phyloP scores from a whole-genome alignment of 1,284 basidiomycete species.

The Boletus semigastroideus region DNA sequence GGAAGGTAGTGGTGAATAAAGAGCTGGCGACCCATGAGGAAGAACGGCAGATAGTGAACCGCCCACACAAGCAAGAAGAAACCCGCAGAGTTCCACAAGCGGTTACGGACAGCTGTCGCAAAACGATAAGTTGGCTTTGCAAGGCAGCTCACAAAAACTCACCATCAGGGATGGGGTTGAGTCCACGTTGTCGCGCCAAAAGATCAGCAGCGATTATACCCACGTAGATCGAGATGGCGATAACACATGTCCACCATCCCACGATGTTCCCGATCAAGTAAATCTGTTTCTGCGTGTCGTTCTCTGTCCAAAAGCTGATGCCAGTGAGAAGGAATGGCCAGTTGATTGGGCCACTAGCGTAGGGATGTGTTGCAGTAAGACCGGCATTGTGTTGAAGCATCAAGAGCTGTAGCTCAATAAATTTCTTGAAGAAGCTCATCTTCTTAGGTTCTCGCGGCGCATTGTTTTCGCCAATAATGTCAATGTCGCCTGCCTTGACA shows the following conservation, averaged over 20 bases:
- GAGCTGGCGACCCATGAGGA: slow-evolving; percentile 95
- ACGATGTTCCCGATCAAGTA: slow-evolving; percentile 95
- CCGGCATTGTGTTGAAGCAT: slow-evolving; percentile 99
- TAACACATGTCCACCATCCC: slow-evolving; percentile 93
- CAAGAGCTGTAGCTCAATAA: slow-evolving; percentile 87
- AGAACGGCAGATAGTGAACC: slow-evolving; percentile 97
- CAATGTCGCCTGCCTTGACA: slow-evolving; percentile 13
- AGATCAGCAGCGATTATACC: slow-evolving; percentile 90
- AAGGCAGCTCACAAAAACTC: slow-evolving; percentile 36
- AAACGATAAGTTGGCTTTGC: slow-evolving; percentile 5
- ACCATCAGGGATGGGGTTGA: slow-evolving; percentile 87
- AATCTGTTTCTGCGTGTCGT: slow-evolving; percentile 84
- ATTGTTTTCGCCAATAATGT: slow-evolving; percentile 16
- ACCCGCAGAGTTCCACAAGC: slow-evolving; percentile 92
- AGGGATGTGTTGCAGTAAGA: slow-evolving; percentile 92
- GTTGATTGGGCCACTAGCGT: slow-evolving; percentile 91
- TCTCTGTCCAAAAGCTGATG: slow-evolving; percentile 98
- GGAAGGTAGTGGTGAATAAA: slow-evolving; percentile 99
- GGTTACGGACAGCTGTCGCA: slow-evolving; percentile 76
- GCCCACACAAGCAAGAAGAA: slow-evolving; percentile 96
- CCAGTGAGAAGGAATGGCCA: slow-evolving; percentile 97
- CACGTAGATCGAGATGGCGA: slow-evolving; percentile 83
- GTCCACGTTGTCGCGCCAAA: slow-evolving; percentile 81
- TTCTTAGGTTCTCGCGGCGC: slow-evolving; percentile 70
- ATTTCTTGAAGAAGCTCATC: slow-evolving; percentile 94